Evolutionary conservation across 495 filamentous ascomycete species (phyloP).

Genomic region (Aspergillus olivimuriae): DNA sequence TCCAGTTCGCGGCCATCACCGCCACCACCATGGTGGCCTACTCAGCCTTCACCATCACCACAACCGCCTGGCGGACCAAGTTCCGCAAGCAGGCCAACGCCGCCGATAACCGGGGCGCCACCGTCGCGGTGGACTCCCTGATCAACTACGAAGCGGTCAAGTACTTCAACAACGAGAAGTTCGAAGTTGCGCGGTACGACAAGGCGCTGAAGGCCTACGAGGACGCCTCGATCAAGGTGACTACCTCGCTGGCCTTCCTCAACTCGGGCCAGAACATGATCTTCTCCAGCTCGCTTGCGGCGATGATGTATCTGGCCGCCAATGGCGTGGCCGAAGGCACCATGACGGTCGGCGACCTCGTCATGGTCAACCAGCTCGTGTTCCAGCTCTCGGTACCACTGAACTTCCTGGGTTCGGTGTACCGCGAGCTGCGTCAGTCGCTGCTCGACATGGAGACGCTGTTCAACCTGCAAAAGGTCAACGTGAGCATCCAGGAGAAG

Average conservation of each 20-base stretch:
- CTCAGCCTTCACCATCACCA: slow-evolving; percentile 88
- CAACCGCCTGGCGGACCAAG: slow-evolving; percentile 93
- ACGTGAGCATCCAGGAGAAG: slow-evolving; percentile 74
- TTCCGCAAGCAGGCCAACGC: slow-evolving; percentile 93
- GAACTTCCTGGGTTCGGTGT: slow-evolving; percentile 94
- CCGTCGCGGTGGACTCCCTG: slow-evolving; percentile 89
- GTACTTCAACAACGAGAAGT: slow-evolving; percentile 98
- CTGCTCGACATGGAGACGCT: slow-evolving; percentile 97
- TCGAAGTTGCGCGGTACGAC: slow-evolving; percentile 87
- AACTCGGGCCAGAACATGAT: slow-evolving; percentile 99
- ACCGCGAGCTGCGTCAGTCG: slow-evolving; percentile 91
- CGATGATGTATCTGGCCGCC: slow-evolving; percentile 97
- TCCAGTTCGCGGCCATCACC: slow-evolving; percentile 87
- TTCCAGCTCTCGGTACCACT: slow-evolving; percentile 95
- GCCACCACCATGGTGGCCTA: slow-evolving; percentile 88
- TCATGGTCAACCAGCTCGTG: slow-evolving; percentile 98
- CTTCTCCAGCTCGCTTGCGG: slow-evolving; percentile 87
- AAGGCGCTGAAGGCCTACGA: slow-evolving; percentile 81
- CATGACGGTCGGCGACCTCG: slow-evolving; percentile 90
- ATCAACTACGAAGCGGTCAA: slow-evolving; percentile 99
- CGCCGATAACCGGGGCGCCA: slow-evolving; percentile 91
- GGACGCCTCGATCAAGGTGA: slow-evolving; percentile 91
- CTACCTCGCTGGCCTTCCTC: slow-evolving; percentile 83
- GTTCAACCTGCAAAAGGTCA: slow-evolving; percentile 98
- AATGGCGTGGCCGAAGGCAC: slow-evolving; percentile 75